These are phyloP conservation scores for Marasmius tenuissimus DNA, from an alignment of 1,284 basidiomycete species.

Conservation along the genomic window DNA sequence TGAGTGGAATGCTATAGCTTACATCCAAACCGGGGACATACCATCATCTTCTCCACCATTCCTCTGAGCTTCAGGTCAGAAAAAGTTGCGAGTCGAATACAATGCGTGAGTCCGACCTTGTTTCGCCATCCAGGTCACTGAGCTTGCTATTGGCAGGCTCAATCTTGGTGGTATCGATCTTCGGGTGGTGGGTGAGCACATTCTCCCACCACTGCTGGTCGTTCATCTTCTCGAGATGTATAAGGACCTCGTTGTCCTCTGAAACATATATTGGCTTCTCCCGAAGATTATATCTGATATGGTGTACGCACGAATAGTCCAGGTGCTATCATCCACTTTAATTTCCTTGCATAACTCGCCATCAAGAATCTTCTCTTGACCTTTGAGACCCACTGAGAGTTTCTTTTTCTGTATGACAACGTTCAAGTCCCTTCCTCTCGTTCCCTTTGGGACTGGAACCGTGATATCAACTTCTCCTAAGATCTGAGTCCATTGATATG, in stretches of 20 bases:
- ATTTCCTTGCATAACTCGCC: constrained; percentile 95
- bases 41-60: constrained; percentile 99
- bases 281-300: constrained; percentile 9
- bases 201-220: constrained; percentile 97
- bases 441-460: constrained; percentile 86
- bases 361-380: constrained; percentile 78
- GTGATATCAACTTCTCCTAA: constrained; percentile 85
- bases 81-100: constrained; percentile 10
- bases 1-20: constrained; percentile 7
- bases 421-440: constrained; percentile 74
- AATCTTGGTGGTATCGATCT: constrained; percentile 97
- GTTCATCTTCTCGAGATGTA: constrained; percentile 90
- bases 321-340: constrained; percentile 95
- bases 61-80: constrained; percentile 50
- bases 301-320: constrained; percentile 82
- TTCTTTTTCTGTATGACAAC: constrained; percentile 82
- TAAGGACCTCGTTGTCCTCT: constrained; percentile 82
- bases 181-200: constrained; percentile 92
- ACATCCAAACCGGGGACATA: constrained; percentile 30
- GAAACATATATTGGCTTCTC: constrained; percentile 3
- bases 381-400: constrained; percentile 85
- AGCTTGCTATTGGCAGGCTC: constrained; percentile 95
- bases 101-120: constrained; percentile 51
- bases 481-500: constrained; percentile 92
- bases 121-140: constrained; percentile 93